A percentile compares a stretch with the other conserved stretches of the same genome.
phyloP scores from a whole-genome alignment of 257 asterid species.

The Cruciata laevipes region DNA sequence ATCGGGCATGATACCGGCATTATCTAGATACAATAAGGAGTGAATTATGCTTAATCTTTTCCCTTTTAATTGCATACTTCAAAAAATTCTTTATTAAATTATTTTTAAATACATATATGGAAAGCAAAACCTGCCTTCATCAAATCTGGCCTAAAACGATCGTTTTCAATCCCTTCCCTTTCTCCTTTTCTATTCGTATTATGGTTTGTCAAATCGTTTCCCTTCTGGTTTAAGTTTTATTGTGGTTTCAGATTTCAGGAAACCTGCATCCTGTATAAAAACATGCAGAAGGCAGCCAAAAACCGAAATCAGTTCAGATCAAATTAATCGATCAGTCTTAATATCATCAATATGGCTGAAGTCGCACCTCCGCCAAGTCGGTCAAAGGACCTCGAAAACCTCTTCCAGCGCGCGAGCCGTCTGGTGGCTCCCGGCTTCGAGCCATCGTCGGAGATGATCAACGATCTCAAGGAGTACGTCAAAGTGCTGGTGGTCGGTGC shows the following conservation, averaged over 20 bases:
- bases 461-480: conserved; percentile 63
- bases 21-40: too few relatives aligned
- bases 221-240: background rate
- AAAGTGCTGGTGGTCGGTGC: conserved; percentile 93
- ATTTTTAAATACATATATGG: too few relatives aligned
- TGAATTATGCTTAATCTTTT: too few relatives aligned
- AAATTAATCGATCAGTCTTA: too few relatives aligned
- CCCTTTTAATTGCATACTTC: too few relatives aligned
- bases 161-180: background rate
- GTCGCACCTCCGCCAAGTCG: conserved; percentile 42
- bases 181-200: background rate
- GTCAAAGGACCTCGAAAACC: conserved; percentile 95
- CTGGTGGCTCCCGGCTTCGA: conserved; percentile 66
- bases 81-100: too few relatives aligned
- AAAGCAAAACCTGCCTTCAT: too few relatives aligned
- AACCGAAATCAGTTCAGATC: too few relatives aligned
- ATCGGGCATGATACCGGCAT: too few relatives aligned
- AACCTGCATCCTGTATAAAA: background rate
- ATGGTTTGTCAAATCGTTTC: background rate
- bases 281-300: background rate
- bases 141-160: background rate
- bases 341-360: conserved; percentile 50
- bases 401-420: conserved; percentile 79
- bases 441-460: conserved; percentile 79
- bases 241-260: background rate